These are phyloP conservation scores for Pterothamnion heteromorphum DNA, from an alignment of 31 red algal species.

Conservation along the genomic window DNA sequence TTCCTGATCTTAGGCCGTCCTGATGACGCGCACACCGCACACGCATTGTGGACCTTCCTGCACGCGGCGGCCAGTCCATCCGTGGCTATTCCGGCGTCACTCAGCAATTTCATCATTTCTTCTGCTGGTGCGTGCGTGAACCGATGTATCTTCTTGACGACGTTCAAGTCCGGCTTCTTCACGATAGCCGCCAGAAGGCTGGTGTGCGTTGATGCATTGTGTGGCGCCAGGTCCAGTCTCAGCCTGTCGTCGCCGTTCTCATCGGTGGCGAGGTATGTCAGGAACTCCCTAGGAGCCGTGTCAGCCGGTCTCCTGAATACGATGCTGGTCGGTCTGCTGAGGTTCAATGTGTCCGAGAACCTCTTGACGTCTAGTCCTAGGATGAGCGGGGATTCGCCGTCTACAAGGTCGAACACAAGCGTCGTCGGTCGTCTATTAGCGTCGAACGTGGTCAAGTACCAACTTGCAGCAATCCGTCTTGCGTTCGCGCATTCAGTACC, in stretches of 20 bases:
- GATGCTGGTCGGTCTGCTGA: neutral
- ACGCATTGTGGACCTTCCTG: neutral
- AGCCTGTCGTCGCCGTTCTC: neutral
- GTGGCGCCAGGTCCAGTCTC: neutral
- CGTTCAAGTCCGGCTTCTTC: neutral
- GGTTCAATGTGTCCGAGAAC: neutral
- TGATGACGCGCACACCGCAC: neutral
- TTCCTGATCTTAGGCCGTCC: neutral
- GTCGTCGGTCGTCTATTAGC: neutral
- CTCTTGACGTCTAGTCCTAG: constrained; percentile 26
- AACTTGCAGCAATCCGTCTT: neutral
- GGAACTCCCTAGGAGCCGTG: neutral
- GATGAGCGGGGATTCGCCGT: constrained; percentile 4
- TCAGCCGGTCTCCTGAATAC: neutral
- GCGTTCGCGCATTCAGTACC: neutral
- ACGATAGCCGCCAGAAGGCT: neutral
- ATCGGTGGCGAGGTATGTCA: neutral
- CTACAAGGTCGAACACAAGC: neutral
- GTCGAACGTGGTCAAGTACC: neutral
- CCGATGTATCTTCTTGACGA: neutral
- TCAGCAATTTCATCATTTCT: neutral
- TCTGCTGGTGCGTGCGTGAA: neutral
- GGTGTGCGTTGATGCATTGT: neutral
- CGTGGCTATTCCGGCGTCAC: neutral
- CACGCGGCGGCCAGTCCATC: neutral